These are phyloP conservation scores for Paracoccidioides lutzii DNA, from an alignment of 2,329 filamentous ascomycete species.

Conservation along the genomic window DNA sequence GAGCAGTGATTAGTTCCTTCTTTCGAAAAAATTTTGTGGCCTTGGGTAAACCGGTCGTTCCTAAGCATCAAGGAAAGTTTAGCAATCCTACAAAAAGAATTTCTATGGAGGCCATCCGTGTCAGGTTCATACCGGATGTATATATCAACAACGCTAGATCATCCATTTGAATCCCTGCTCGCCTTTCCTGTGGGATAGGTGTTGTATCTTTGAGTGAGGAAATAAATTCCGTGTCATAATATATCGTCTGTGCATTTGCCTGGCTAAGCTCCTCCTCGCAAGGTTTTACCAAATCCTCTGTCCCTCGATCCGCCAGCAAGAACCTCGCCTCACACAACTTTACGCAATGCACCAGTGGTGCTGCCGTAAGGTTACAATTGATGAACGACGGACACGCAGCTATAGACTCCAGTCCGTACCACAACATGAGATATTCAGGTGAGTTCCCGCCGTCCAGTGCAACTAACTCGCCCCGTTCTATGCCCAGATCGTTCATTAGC, in stretches of 20 bases:
- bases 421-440: slow-evolving; percentile 35
- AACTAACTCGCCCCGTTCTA: slow-evolving; percentile 26
- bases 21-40: slow-evolving; percentile 8
- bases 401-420: slow-evolving; percentile 34
- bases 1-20: background rate
- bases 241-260: slow-evolving; percentile 1
- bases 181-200: slow-evolving; percentile 31
- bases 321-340: background rate
- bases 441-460: slow-evolving; percentile 38
- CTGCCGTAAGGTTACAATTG: slow-evolving; percentile 37
- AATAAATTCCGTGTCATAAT: slow-evolving; percentile 1
- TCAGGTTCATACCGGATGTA: slow-evolving; percentile 10
- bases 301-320: slow-evolving; percentile 13
- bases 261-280: slow-evolving; percentile 29
- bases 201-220: slow-evolving; percentile 27
- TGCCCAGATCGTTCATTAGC: slow-evolving; percentile 1
- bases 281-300: slow-evolving; percentile 35
- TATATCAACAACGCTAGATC: slow-evolving; percentile 25
- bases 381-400: slow-evolving; percentile 35
- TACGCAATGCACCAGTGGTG: slow-evolving; percentile 5
- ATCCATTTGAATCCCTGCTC: slow-evolving; percentile 22
- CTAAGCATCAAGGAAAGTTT: background rate
- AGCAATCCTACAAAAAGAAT: background rate
- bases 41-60: slow-evolving; percentile 16
- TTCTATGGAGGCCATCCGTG: background rate